Conservation (phyloP, 192 early-diverging fungal species). For the Entomortierella lignicola region DNA sequence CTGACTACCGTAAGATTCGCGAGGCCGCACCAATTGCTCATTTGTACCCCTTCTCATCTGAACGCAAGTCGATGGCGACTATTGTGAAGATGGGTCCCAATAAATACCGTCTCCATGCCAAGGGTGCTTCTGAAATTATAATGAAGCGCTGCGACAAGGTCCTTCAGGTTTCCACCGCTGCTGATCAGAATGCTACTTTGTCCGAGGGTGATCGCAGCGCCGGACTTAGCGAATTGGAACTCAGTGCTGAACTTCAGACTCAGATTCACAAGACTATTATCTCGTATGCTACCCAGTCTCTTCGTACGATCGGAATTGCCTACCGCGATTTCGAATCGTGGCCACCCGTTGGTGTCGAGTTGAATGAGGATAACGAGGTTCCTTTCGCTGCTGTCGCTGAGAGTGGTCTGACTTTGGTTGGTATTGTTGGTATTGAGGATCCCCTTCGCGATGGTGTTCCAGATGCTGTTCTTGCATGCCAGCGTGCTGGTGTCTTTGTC, state of each 20-base stretch:
- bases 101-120: slow-evolving; percentile 83
- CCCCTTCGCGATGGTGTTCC: slow-evolving; percentile 95
- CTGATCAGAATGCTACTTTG: slow-evolving; percentile 19
- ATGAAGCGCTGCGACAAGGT: slow-evolving; percentile 73
- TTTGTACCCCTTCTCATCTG: slow-evolving; percentile 90
- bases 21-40: slow-evolving; percentile 69
- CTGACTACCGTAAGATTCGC: slow-evolving; percentile 72
- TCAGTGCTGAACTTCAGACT: slow-evolving; percentile 44
- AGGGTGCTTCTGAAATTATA: slow-evolving; percentile 93
- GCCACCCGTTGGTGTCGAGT: slow-evolving; percentile 51
- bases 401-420: slow-evolving; percentile 76
- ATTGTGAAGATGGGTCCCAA: slow-evolving; percentile 64
- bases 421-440: slow-evolving; percentile 96
- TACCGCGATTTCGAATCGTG: slow-evolving; percentile 83
- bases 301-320: slow-evolving; percentile 92
- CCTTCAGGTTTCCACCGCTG: slow-evolving; percentile 52
- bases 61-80: slow-evolving; percentile 93
- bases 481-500: slow-evolving; percentile 92
- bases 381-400: slow-evolving; percentile 63
- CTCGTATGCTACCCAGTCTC: slow-evolving; percentile 77
- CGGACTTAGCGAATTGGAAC: slow-evolving; percentile 42
- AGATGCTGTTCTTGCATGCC: slow-evolving; percentile 87
- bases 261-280: slow-evolving; percentile 67
- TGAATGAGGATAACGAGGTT: slow-evolving; percentile 65
- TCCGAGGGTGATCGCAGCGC: slow-evolving; percentile 38